Evolutionary conservation across 202 grass and related monocot species (phyloP), one percentile per base, ranked within the genome.

Genomic region (Elaeis oleifera): DNA sequence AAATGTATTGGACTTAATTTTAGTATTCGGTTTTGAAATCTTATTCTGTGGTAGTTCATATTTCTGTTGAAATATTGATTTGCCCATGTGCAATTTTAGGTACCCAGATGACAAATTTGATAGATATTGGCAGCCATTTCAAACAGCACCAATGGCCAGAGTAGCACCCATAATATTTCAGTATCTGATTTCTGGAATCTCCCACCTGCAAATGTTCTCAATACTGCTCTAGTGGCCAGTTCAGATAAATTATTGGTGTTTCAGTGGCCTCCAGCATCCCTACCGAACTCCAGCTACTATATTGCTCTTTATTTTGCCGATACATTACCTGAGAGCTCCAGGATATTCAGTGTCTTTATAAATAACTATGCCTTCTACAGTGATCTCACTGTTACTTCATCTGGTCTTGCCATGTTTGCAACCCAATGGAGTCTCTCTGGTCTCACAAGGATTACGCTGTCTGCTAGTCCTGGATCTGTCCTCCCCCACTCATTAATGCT

Each of bases 231-330:
- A 3, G 70, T 97, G 49, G 84, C 82, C 13, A 71, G 81, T 24
- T 51, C 83, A 65, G 80, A 72, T 64, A 71, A 67, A 71, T 50
- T 79, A 14, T 74, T 92, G 6, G 68, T 74, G 51, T 71, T 97
- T 49, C 88, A 84, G 61, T 97, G 94, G 94, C 94, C 94, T 70
- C 74, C 63, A 50, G 74, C 86, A 28, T 23, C 61, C 64, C 85
- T 97, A 54, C 88, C 76, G 53, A 88, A 89, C 59, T 79, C 81
- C 62, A 89, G 82, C 74, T 99, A 99, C 65, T 91, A 96, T 65
- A 72, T 99, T 66, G 75, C 88, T 15, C 85, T 99, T 59, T 99
- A 96, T 71, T 99, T 99, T 79, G 82, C 85, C 36, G 92, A 96
- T 73, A 92, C 94, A 73, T 21, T 80, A 31, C 55, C 78, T 59